These are phyloP conservation scores for Talaromyces albobiverticillius DNA, from an alignment of 2,329 filamentous ascomycete species.

Conservation along the genomic window DNA sequence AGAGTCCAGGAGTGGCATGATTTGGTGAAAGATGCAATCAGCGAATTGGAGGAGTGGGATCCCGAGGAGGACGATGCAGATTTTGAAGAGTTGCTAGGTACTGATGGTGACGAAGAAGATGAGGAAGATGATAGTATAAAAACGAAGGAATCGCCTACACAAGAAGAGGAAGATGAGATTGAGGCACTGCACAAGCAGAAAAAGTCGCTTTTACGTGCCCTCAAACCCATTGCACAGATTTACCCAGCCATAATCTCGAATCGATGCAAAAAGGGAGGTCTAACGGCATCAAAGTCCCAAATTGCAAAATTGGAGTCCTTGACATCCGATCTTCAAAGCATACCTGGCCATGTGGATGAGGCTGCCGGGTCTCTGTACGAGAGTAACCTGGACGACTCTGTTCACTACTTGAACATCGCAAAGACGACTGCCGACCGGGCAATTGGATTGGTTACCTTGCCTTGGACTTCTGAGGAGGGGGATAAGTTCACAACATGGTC, in stretches of 20 bases:
- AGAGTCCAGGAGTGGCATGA: conserved; percentile 73
- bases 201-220: conserved; percentile 38
- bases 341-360: conserved; percentile 45
- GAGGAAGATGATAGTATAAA: conserved; percentile 18
- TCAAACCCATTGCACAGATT: conserved; percentile 43
- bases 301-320: conserved; percentile 34
- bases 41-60: conserved; percentile 85
- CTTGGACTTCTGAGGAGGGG: conserved; percentile 58
- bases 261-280: conserved; percentile 34
- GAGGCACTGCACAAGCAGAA: conserved; percentile 40
- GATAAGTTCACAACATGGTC: conserved; percentile 81
- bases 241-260: conserved; percentile 43
- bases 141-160: conserved; percentile 18
- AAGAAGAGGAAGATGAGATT: conserved; percentile 24
- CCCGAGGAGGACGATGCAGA: conserved; percentile 65
- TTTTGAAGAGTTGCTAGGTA: conserved; percentile 36
- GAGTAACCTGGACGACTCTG: conserved; percentile 33
- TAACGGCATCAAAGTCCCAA: conserved; percentile 18
- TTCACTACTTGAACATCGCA: conserved; percentile 29
- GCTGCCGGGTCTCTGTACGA: conserved; percentile 46
- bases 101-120: conserved; percentile 22
- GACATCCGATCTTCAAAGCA: conserved; percentile 30
- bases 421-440: conserved; percentile 57
- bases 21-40: conserved; percentile 74
- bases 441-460: conserved; percentile 66